Conservation (phyloP, 2,329 filamentous ascomycete species). For the Hypoxylon sp. region DNA sequence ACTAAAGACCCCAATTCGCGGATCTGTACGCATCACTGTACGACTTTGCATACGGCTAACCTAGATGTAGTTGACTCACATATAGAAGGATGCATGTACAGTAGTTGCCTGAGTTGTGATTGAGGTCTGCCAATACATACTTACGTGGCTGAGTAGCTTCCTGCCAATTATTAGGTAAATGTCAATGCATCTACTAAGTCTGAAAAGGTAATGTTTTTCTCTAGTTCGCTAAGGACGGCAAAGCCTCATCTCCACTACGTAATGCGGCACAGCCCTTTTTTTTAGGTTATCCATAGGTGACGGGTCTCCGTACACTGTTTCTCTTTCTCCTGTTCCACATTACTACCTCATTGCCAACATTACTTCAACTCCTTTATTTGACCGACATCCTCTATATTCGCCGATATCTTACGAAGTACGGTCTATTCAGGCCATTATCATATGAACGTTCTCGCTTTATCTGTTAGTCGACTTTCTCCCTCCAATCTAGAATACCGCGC, state of each 20-base stretch:
- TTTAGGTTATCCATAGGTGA: constrained; percentile 28
- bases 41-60: constrained; percentile 3
- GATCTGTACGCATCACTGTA: constrained; percentile 13
- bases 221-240: constrained; percentile 29
- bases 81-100: background rate
- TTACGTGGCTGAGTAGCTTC: constrained; percentile 12
- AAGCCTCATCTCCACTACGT: constrained; percentile 37
- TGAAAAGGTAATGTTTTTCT: constrained; percentile 28
- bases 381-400: constrained; percentile 18
- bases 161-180: constrained; percentile 16
- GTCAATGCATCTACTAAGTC: constrained; percentile 13
- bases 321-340: constrained; percentile 32
- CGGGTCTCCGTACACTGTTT: constrained; percentile 21
- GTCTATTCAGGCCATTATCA: constrained; percentile 8
- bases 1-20: constrained; percentile 13
- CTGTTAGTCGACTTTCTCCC: background rate
- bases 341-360: constrained; percentile 10
- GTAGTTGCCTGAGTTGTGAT: constrained; percentile 7
- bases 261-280: constrained; percentile 33
- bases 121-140: background rate
- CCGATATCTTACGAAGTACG: constrained; percentile 10
- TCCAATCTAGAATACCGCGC: constrained; percentile 7
- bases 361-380: constrained; percentile 20
- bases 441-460: constrained; percentile 1
- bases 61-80: background rate